A percentile compares a stretch with the other conserved stretches of the same genome.
These are phyloP conservation scores for Sporisorium sorghi DNA, from an alignment of 1,284 basidiomycete species.

Conservation along the genomic window DNA sequence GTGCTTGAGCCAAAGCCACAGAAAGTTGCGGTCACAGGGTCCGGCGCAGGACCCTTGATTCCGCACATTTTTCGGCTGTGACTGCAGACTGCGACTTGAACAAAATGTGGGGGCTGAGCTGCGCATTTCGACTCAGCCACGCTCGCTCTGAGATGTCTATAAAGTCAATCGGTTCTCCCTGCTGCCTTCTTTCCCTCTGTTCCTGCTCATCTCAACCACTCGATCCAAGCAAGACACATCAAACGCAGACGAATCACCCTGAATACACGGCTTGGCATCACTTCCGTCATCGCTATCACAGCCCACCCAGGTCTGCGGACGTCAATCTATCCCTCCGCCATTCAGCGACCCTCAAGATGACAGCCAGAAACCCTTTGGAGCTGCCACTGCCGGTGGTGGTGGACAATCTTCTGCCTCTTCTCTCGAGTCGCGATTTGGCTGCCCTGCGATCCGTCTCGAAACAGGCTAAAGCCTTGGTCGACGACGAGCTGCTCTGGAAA, in stretches of 20 bases:
- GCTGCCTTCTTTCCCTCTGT: background rate
- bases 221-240: background rate
- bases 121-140: background rate
- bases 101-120: too few species aligned
- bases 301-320: too few species aligned
- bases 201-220: background rate
- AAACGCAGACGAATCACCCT: background rate
- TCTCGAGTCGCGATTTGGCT: constrained; percentile 32
- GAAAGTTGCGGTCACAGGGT: background rate
- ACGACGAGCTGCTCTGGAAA: constrained; percentile 49
- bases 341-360: background rate
- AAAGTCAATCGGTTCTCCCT: too few species aligned
- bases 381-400: constrained; percentile 35
- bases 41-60: background rate
- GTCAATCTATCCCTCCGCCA: background rate
- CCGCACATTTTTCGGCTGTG: background rate
- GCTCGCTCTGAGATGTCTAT: background rate
- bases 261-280: background rate
- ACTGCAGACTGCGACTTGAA: background rate
- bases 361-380: constrained; percentile 10
- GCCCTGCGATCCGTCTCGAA: constrained; percentile 24
- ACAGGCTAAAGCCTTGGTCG: constrained; percentile 20
- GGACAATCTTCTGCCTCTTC: constrained; percentile 37
- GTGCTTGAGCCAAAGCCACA: background rate
- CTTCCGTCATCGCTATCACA: too few species aligned